These are phyloP conservation scores for Amyloporia xantha DNA, from an alignment of 768 basidiomycete genomes.

Conservation along the genomic window DNA sequence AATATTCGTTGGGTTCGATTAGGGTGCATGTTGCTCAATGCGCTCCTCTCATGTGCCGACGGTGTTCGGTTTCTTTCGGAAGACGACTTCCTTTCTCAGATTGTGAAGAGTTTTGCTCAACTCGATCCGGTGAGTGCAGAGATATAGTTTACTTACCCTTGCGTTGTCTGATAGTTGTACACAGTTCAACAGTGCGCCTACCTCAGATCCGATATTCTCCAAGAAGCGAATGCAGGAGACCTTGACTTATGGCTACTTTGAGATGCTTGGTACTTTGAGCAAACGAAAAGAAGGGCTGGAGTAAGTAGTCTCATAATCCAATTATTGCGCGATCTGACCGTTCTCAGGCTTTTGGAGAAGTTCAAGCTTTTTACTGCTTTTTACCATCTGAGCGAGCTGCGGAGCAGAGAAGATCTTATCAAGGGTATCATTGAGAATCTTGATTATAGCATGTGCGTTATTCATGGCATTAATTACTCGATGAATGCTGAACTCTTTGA, in stretches of 20 bases:
- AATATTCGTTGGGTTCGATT: conserved; percentile 83
- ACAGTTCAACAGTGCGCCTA: conserved; percentile 67
- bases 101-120: conserved; percentile 83
- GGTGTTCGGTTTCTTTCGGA: conserved; percentile 82
- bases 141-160: background rate
- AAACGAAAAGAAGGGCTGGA: conserved; percentile 85
- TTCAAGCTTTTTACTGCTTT: conserved; percentile 93
- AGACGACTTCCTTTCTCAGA: conserved; percentile 79
- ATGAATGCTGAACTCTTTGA: background rate
- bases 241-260: conserved; percentile 87
- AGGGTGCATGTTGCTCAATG: conserved; percentile 76
- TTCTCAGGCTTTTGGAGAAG: conserved; percentile 73
- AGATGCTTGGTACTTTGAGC: conserved; percentile 90
- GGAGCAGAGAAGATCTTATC: conserved; percentile 87
- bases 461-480: conserved; percentile 1
- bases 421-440: conserved; percentile 86
- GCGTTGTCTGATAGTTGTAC: background rate
- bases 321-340: conserved; percentile 4
- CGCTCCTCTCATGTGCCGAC: conserved; percentile 76
- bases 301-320: conserved; percentile 37
- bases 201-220: conserved; percentile 79
- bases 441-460: conserved; percentile 84
- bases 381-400: conserved; percentile 89
- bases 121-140: conserved; percentile 79
- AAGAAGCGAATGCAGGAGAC: conserved; percentile 76